These are phyloP conservation scores for Lachancea nothofagi DNA, from an alignment of 805 yeast genomes.

Conservation along the genomic window DNA sequence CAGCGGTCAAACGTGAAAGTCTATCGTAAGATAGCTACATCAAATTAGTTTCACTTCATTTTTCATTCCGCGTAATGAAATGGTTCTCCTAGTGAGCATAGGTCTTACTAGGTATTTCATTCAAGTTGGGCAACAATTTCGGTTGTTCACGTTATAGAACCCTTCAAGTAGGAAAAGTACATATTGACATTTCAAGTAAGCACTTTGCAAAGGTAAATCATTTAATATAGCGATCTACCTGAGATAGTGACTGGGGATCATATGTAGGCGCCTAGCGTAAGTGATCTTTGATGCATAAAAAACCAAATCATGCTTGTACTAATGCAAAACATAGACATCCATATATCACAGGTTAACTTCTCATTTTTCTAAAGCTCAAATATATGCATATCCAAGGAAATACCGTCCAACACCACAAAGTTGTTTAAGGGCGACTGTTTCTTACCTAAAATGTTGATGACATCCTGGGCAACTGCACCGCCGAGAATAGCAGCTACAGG, in stretches of 20 bases:
- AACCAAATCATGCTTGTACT: too few relatives aligned
- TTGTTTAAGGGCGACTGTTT: conserved; percentile 81
- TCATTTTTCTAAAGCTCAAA: conserved; percentile 41
- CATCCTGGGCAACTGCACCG: conserved; percentile 86
- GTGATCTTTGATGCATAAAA: too few relatives aligned
- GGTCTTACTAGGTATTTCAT: conserved; percentile 2
- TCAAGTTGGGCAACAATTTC: background rate
- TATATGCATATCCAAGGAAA: conserved; percentile 69
- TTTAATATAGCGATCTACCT: background rate
- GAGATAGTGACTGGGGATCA: background rate
- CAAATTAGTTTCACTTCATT: conserved; percentile 2
- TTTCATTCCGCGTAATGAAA: conserved; percentile 1
- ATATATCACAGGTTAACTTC: too few relatives aligned
- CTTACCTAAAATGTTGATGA: conserved; percentile 71
- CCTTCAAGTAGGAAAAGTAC: conserved; percentile 9
- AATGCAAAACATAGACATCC: too few relatives aligned
- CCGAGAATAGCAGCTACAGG: conserved; percentile 87
- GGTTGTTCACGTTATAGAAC: conserved; percentile 5
- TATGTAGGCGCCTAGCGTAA: too few relatives aligned
- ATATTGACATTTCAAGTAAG: conserved; percentile 6
- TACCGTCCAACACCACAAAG: conserved; percentile 69
- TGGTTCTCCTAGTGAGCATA: conserved; percentile 2
- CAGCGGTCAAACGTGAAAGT: conserved; percentile 34
- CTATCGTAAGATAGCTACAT: background rate
- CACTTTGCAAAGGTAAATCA: conserved; percentile 2